These are phyloP conservation scores for Xerocomus brunneocitrinus DNA, from an alignment of 768 basidiomycete genomes.

Conservation along the genomic window DNA sequence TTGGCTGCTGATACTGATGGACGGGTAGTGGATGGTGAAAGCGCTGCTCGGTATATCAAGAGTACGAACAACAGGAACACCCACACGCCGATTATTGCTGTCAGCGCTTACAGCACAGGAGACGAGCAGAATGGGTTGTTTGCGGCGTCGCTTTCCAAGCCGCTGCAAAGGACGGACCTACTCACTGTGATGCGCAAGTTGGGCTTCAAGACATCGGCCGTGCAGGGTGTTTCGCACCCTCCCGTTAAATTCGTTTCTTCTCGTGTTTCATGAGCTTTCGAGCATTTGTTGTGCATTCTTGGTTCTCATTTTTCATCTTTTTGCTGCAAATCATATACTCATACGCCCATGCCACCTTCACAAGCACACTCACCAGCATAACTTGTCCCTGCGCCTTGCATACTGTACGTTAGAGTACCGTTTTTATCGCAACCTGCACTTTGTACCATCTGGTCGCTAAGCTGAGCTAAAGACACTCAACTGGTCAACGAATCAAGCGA, in stretches of 20 bases:
- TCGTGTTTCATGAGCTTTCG: constrained; percentile 25
- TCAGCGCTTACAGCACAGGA: constrained; percentile 79
- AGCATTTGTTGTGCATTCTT: constrained; percentile 21
- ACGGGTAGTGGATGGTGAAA: constrained; percentile 81
- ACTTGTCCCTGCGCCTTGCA: constrained; percentile 29
- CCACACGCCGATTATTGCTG: constrained; percentile 86
- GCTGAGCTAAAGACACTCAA: neutral
- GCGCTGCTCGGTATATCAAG: constrained; percentile 95
- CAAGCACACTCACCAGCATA: constrained; percentile 31
- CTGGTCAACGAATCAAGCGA: constrained; percentile 13
- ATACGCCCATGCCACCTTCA: constrained; percentile 29
- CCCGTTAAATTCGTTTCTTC: constrained; percentile 49
- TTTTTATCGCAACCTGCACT: constrained; percentile 9
- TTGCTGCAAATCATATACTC: constrained; percentile 32
- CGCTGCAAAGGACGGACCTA: constrained; percentile 83
- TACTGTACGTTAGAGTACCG: constrained; percentile 43
- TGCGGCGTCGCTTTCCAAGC: constrained; percentile 81
- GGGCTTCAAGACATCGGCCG: constrained; percentile 84
- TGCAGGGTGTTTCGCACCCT: constrained; percentile 49
- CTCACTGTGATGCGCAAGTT: constrained; percentile 78
- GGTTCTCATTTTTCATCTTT: constrained; percentile 25
- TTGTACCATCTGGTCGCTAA: constrained; percentile 8
- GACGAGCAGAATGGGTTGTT: constrained; percentile 72
- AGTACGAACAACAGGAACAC: constrained; percentile 95
- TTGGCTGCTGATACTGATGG: constrained; percentile 6